Conservation (phyloP, 345 rosid genomes). For the Eutrema japonicum region DNA sequence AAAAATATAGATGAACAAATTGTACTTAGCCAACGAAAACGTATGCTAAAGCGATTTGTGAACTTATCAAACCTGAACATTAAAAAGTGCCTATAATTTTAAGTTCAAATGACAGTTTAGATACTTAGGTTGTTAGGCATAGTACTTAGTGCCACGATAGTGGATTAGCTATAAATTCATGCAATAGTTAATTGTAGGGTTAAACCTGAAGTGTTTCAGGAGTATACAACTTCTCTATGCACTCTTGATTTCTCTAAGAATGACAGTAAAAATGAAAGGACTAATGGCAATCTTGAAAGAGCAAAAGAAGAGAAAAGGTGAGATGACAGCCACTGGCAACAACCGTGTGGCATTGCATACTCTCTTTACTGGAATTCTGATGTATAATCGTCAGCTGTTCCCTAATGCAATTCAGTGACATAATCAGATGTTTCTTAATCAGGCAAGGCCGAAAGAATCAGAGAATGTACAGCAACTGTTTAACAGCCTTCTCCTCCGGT, state of each 20-base stretch:
- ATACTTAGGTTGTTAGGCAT: no score
- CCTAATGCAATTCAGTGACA: conserved; percentile 1
- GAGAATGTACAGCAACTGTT: conserved; percentile 39
- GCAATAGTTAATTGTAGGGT: no score
- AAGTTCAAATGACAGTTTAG: no score
- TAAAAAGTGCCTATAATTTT: no score
- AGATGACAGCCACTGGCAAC: background rate
- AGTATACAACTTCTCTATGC: conserved; percentile 20
- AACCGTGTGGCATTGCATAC: no score
- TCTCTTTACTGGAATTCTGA: conserved; percentile 29
- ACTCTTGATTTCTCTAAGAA: conserved; percentile 21
- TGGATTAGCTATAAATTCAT: no score
- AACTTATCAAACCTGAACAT: no score
- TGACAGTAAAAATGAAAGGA: conserved; percentile 12
- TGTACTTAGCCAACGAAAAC: no score
- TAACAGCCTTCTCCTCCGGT: conserved; percentile 22
- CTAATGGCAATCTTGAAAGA: conserved; percentile 26
- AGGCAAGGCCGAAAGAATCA: conserved; percentile 32
- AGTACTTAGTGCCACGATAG: no score
- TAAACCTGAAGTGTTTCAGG: no score
- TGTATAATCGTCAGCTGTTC: conserved; percentile 38
- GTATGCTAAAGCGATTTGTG: no score
- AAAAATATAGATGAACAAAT: no score
- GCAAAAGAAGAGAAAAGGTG: conserved; percentile 19
- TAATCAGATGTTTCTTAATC: conserved; percentile 3